Evolutionary conservation across 768 basidiomycete species (phyloP), one percentile per base, ranked within the genome.

Genomic region (Lactarius sp.): DNA sequence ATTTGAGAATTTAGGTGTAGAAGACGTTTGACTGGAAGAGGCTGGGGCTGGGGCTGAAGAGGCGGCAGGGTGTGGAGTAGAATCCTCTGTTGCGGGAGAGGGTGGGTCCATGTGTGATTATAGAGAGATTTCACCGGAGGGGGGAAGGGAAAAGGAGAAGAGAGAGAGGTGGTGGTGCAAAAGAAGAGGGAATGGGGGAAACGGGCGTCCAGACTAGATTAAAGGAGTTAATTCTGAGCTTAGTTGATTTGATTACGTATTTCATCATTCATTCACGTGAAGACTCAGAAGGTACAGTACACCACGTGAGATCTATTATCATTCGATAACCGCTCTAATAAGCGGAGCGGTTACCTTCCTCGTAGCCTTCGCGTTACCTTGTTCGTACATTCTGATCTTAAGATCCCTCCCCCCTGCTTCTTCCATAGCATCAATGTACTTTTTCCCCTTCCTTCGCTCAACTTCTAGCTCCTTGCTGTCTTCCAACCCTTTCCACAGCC

Each of bases 401-500:
- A 57, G 7, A 20, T 54, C 61, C 37, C 20, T n/a, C 68, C 73
- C 61, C 56, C 41, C n/a, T 75, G 73, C 66, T 75, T 70, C 60
- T 70, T 73, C 67, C 59, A 69, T 36, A 36, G 69, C 71, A 12
- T 61, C 61, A 20, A 68, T 65, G 34, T 71, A 66, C 33, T 69
- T 69, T 52, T 69, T 66, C 47, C 72, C 70, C 37, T 68, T 66
- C 62, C 67, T 69, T 73, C 79, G 81, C 74, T 80, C 78, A 67
- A 86, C 72, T 47, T 76, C 69, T 33, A 95, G 73, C 50, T 81
- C 80, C 49, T 76, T 70, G 65, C 76, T 80, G 9, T 68, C 79
- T 72, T 90, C 85, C 27, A 95, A 72, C 1, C 86, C 87, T 14
- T 75, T 71, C 73, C 82, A 87, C 49, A 92, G 67, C 54, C 75